These are phyloP conservation scores for Ophiostoma novo-ulmi DNA, from an alignment of 2,329 filamentous ascomycete genomes.

Conservation along the genomic window DNA sequence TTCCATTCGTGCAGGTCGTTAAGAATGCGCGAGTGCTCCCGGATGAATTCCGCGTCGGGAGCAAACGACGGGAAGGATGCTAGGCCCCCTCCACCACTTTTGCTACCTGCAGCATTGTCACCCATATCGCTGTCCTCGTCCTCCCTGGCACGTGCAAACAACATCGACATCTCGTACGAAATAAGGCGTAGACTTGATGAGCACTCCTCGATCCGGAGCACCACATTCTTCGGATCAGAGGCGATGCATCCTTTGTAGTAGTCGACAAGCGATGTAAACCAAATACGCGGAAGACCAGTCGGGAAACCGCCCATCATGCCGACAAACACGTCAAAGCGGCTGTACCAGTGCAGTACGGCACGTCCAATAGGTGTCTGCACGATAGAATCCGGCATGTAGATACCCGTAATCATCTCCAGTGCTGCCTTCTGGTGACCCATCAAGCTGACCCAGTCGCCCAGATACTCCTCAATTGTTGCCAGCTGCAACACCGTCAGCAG, in stretches of 20 bases:
- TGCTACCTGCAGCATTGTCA: conserved; percentile 37
- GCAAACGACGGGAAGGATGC: conserved; percentile 37
- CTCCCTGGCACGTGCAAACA: conserved; percentile 62
- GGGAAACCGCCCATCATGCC: conserved; percentile 76
- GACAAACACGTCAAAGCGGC: conserved; percentile 79
- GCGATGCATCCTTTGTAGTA: conserved; percentile 57
- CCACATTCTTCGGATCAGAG: conserved; percentile 57
- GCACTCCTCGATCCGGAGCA: conserved; percentile 62
- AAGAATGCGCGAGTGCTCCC: conserved; percentile 54
- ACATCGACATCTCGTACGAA: conserved; percentile 71
- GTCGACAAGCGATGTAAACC: conserved; percentile 64
- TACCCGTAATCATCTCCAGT: conserved; percentile 67
- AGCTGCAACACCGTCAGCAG: conserved; percentile 85
- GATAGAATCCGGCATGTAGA: conserved; percentile 72
- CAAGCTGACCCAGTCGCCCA: conserved; percentile 93
- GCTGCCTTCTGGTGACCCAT: conserved; percentile 91
- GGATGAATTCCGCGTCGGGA: conserved; percentile 56
- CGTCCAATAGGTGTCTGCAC: conserved; percentile 65
- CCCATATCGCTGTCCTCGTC: conserved; percentile 1
- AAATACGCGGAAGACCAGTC: conserved; percentile 67
- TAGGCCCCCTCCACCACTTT: conserved; percentile 49
- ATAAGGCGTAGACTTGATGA: conserved; percentile 65
- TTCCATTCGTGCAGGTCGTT: conserved; percentile 46
- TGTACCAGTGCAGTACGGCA: conserved; percentile 81
- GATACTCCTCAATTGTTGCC: conserved; percentile 91